Percentiles rank a stretch among this genome's conserved stretches.
Conservation (phyloP, 768 basidiomycete species). For the Leccinum obscurum region DNA sequence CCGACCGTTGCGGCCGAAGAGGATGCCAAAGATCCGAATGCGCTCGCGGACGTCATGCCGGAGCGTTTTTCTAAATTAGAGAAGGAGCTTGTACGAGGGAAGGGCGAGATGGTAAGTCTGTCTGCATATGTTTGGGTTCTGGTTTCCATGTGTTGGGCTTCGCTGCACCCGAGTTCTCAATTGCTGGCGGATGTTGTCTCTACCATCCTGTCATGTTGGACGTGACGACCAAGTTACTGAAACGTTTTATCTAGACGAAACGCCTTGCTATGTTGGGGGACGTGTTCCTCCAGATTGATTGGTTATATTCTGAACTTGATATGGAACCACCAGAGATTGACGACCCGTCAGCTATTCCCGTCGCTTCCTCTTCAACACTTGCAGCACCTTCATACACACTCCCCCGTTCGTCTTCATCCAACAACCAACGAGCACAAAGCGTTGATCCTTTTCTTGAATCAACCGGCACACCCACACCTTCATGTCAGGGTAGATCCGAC, state of each 20-base stretch:
- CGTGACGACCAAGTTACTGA: slow-evolving; percentile 3
- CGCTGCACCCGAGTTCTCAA: not conserved
- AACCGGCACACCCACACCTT: slow-evolving; percentile 48
- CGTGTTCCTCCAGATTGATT: slow-evolving; percentile 75
- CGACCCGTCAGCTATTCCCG: slow-evolving; percentile 35
- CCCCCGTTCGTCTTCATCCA: slow-evolving; percentile 48
- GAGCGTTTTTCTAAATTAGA: slow-evolving; percentile 80
- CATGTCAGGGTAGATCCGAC: slow-evolving; percentile 38
- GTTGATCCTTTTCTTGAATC: slow-evolving; percentile 31
- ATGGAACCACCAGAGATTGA: slow-evolving; percentile 60
- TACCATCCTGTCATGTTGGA: not conserved
- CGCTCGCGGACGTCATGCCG: slow-evolving; percentile 71
- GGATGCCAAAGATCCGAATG: slow-evolving; percentile 34
- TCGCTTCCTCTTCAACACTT: slow-evolving; percentile 41
- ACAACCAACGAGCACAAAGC: slow-evolving; percentile 14
- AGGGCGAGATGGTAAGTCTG: slow-evolving; percentile 78
- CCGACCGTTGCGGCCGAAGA: slow-evolving; percentile 46
- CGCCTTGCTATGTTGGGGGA: slow-evolving; percentile 63
- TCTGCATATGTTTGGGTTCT: not conserved
- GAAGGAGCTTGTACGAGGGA: slow-evolving; percentile 81
- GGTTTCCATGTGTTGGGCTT: not conserved
- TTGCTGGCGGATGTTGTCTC: not conserved
- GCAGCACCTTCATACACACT: slow-evolving; percentile 36
- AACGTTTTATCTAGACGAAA: slow-evolving; percentile 48
- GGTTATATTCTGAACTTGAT: slow-evolving; percentile 81